Evolutionary conservation across 2,329 filamentous ascomycete species (phyloP).

Genomic region (Fusarium buharicum): DNA sequence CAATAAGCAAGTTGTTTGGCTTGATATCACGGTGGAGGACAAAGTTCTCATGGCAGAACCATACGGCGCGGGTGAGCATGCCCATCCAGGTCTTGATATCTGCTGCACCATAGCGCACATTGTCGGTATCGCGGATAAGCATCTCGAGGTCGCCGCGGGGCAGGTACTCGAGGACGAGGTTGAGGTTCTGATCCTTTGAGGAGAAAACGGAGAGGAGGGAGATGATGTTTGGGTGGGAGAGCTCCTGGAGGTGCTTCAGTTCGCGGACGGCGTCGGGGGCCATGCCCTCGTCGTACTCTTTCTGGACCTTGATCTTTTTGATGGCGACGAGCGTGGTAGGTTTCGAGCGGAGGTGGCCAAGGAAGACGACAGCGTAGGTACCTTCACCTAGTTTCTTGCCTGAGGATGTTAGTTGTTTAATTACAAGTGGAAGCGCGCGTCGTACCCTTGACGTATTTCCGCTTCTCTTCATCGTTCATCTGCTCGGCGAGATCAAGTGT

Average conservation of each 20-base stretch:
- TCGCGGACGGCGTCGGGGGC: conserved; percentile 95
- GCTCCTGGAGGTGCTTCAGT: conserved; percentile 93
- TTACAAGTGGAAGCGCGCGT: too few relatives aligned
- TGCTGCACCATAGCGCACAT: conserved; percentile 82
- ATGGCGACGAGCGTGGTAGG: conserved; percentile 84
- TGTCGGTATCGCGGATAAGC: conserved; percentile 85
- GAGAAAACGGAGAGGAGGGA: conserved; percentile 91
- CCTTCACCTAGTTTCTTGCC: conserved; percentile 94
- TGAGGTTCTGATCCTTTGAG: conserved; percentile 95
- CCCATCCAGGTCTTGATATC: conserved; percentile 99
- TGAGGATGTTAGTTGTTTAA: conserved; percentile 47
- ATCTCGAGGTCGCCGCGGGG: conserved; percentile 95
- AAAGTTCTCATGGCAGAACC: conserved; percentile 96
- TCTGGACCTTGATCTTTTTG: conserved; percentile 90
- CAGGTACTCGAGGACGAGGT: conserved; percentile 92
- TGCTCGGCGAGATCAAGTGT: conserved; percentile 77
- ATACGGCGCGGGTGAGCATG: conserved; percentile 91
- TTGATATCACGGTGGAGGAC: conserved; percentile 98
- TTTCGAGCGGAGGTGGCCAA: conserved; percentile 80
- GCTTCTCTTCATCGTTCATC: conserved; percentile 82
- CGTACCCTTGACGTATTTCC: conserved; percentile 88
- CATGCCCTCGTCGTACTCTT: conserved; percentile 89
- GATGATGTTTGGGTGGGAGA: conserved; percentile 96
- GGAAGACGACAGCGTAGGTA: conserved; percentile 96
- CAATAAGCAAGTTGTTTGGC: conserved; percentile 96